A percentile compares a stretch with the other conserved stretches of the same genome.
Conservation (phyloP, 2,329 filamentous ascomycete genomes). For the Aspergillus aculeatus region DNA sequence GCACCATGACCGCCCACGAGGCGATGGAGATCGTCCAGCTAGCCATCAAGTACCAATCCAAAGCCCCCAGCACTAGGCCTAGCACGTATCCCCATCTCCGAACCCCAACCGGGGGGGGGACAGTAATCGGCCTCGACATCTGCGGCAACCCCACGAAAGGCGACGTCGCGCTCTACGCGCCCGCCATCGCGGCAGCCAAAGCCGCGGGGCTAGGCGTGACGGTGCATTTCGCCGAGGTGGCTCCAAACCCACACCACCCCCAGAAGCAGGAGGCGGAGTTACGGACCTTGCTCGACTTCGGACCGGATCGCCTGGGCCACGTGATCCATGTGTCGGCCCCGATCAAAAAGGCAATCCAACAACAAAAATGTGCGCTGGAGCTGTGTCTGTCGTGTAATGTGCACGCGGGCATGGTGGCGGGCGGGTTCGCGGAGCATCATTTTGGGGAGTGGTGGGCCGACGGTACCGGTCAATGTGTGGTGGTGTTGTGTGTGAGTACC, state of each 20-base stretch:
- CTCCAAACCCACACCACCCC: conserved; percentile 29
- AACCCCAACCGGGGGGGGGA: conserved; percentile 42
- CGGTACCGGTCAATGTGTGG: conserved; percentile 47
- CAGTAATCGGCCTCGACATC: conserved; percentile 71
- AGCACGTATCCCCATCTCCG: too few species aligned
- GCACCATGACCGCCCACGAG: conserved; percentile 56
- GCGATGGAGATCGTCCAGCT: conserved; percentile 65
- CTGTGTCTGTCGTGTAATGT: conserved; percentile 81
- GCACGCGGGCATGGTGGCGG: conserved; percentile 68
- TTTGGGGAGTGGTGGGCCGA: conserved; percentile 69
- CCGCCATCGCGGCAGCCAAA: conserved; percentile 60
- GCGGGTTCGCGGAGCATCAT: conserved; percentile 68
- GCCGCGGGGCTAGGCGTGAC: conserved; percentile 61
- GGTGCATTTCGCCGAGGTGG: conserved; percentile 73
- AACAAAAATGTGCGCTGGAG: conserved; percentile 64
- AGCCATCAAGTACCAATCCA: conserved; percentile 52
- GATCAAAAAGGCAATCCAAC: conserved; percentile 57
- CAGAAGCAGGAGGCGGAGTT: conserved; percentile 63
- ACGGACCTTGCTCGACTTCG: conserved; percentile 61
- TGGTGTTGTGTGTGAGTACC: conserved; percentile 65
- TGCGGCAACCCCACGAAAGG: conserved; percentile 71
- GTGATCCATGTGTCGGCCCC: conserved; percentile 70
- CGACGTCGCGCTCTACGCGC: conserved; percentile 59
- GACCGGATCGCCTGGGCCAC: conserved; percentile 70
- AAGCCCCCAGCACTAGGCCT: too few species aligned